A percentile compares a stretch with the other conserved stretches of the same genome.
phyloP scores from a whole-genome alignment of 208 protist genomes.

The Acanthamoeba divionensis region DNA sequence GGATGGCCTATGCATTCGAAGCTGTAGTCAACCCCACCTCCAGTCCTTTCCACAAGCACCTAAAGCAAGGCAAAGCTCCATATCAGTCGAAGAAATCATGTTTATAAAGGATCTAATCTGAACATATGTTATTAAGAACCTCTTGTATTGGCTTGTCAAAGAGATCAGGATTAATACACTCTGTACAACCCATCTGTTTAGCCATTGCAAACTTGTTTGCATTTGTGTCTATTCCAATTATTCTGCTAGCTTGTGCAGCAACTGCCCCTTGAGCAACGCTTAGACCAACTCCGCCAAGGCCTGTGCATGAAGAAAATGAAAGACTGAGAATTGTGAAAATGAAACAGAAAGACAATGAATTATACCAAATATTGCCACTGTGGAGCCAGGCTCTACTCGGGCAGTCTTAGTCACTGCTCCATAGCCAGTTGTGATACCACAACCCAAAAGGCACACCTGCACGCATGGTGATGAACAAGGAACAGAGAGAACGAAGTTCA shows the following conservation, averaged over 20 bases:
- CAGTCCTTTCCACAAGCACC: constrained; percentile 73
- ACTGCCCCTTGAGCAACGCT: constrained; percentile 72
- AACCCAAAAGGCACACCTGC: constrained; percentile 81
- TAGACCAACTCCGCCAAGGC: constrained; percentile 84
- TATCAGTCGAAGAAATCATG: constrained; percentile 49
- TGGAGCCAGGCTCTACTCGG: constrained; percentile 75
- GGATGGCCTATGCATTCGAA: constrained; percentile 81
- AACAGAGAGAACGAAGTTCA: background rate
- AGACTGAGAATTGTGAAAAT: too few species aligned
- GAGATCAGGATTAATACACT: constrained; percentile 83
- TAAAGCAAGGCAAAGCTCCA: constrained; percentile 19
- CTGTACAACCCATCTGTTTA: constrained; percentile 65
- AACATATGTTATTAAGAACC: background rate
- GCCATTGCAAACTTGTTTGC: constrained; percentile 72
- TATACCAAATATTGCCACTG: constrained; percentile 77
- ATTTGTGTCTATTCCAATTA: constrained; percentile 85
- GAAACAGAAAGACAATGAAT: too few species aligned
- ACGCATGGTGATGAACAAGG: background rate
- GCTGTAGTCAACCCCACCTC: constrained; percentile 85
- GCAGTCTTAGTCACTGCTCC: constrained; percentile 81
- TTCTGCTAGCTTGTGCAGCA: constrained; percentile 69
- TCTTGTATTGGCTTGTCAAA: constrained; percentile 65
- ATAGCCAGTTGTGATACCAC: constrained; percentile 79
- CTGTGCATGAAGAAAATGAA: too few species aligned
- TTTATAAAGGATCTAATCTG: constrained; percentile 56